phyloP scores from a whole-genome alignment of 1,284 basidiomycete species.

The Papiliotrema flavescens region DNA sequence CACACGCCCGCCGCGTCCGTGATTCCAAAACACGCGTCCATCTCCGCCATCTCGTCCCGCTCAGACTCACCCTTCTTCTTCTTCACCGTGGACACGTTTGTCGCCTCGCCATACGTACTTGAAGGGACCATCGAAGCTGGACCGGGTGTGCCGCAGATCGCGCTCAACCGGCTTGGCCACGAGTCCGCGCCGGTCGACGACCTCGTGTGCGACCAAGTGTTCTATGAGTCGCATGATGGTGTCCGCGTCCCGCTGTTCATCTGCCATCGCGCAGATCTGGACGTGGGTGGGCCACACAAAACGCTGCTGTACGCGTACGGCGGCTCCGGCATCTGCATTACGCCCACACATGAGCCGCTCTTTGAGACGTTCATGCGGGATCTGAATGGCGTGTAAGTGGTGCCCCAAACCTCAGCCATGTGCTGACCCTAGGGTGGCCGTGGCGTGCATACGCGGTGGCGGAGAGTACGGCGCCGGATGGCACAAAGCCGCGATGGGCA shows the following conservation, averaged over 20 bases:
- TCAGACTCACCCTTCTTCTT: constrained; percentile 14
- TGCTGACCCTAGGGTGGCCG: constrained; percentile 10
- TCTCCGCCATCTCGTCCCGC: constrained; percentile 11
- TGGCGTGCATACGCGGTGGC: constrained; percentile 20
- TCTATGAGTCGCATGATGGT: constrained; percentile 16
- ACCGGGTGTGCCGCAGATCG: constrained; percentile 5
- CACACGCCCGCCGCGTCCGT: constrained; percentile 3
- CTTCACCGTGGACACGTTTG: constrained; percentile 17
- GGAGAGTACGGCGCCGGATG: constrained; percentile 20
- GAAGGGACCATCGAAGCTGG: constrained; percentile 6
- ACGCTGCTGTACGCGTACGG: constrained; percentile 16
- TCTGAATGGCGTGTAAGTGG: constrained; percentile 8
- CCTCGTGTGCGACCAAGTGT: constrained; percentile 13
- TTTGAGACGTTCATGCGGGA: constrained; percentile 17
- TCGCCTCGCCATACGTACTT: constrained; percentile 19
- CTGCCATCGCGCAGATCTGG: constrained; percentile 13
- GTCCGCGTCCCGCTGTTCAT: constrained; percentile 18
- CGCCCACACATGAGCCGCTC: constrained; percentile 14
- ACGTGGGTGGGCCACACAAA: constrained; percentile 9
- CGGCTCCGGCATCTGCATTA: constrained; percentile 8
- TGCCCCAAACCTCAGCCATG: too few species aligned
- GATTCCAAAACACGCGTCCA: constrained; percentile 18
- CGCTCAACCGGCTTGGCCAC: constrained; percentile 8
- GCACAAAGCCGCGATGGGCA: constrained; percentile 15
- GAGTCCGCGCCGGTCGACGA: constrained; percentile 6